Evolutionary conservation across 2,329 filamentous ascomycete species (phyloP).

Genomic region (Zymoseptoria brevis): DNA sequence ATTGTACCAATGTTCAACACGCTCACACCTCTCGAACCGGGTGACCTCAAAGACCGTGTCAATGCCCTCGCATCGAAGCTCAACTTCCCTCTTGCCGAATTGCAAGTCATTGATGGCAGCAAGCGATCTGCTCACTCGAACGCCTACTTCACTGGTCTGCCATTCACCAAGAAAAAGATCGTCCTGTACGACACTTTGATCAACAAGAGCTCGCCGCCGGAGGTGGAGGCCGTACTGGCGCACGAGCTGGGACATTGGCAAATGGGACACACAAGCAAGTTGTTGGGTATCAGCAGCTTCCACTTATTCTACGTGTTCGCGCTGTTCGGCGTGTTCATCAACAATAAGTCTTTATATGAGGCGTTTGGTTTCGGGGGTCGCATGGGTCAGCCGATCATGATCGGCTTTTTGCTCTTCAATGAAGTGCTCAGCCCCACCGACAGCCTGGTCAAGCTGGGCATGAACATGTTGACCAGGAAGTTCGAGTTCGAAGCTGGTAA

Average conservation of each 20-base stretch:
- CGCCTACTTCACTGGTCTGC: slow-evolving; percentile 92
- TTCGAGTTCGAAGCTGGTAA: slow-evolving; percentile 90
- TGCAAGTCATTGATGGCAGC: slow-evolving; percentile 91
- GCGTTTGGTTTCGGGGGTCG: slow-evolving; percentile 81
- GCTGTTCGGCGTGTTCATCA: slow-evolving; percentile 94
- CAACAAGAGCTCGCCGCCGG: slow-evolving; percentile 84
- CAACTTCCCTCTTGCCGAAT: slow-evolving; percentile 83
- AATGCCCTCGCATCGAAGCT: slow-evolving; percentile 75
- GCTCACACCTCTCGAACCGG: slow-evolving; percentile 81
- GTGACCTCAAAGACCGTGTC: slow-evolving; percentile 78
- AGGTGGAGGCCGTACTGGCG: slow-evolving; percentile 88
- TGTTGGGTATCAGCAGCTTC: slow-evolving; percentile 71
- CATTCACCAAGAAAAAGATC: slow-evolving; percentile 99
- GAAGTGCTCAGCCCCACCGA: slow-evolving; percentile 94
- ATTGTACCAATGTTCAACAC: slow-evolving; percentile 98
- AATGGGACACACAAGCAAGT: slow-evolving; percentile 84
- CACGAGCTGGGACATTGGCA: slow-evolving; percentile 98
- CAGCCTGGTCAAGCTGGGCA: slow-evolving; percentile 83
- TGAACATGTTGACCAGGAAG: slow-evolving; percentile 90
- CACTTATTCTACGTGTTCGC: slow-evolving; percentile 97
- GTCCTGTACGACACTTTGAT: slow-evolving; percentile 98
- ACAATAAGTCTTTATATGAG: slow-evolving; percentile 83
- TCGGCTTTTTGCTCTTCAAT: slow-evolving; percentile 95
- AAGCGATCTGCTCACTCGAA: slow-evolving; percentile 85
- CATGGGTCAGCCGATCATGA: slow-evolving; percentile 68